Conservation (phyloP, 2,329 filamentous ascomycete genomes). For the Fusarium succisae region DNA sequence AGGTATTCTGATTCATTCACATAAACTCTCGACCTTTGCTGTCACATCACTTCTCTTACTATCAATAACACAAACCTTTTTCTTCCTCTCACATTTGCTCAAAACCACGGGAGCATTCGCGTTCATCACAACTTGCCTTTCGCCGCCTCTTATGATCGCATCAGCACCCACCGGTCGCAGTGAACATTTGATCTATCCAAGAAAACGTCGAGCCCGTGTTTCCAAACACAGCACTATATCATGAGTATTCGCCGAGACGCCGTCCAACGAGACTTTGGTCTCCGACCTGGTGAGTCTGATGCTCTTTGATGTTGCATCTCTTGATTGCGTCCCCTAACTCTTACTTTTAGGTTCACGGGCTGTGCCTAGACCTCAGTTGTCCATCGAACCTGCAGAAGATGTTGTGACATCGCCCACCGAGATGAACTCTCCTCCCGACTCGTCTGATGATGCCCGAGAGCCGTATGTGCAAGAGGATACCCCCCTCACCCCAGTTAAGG, state of each 20-base stretch:
- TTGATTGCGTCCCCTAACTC: background rate
- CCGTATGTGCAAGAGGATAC: background rate
- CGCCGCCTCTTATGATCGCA: background rate
- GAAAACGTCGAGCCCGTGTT: background rate
- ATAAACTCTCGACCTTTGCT: background rate
- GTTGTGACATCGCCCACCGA: background rate
- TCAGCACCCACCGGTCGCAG: background rate
- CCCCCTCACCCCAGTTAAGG: background rate
- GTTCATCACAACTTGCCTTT: background rate
- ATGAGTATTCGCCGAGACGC: slow-evolving; percentile 12
- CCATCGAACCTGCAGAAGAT: background rate
- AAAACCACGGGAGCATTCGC: background rate
- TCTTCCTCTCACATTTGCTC: background rate
- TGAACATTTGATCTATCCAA: background rate
- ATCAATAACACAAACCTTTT: background rate
- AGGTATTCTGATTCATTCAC: background rate
- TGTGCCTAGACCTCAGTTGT: background rate
- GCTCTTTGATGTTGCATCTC: background rate
- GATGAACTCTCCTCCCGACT: background rate
- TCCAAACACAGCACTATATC: background rate
- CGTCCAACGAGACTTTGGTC: slow-evolving; percentile 20
- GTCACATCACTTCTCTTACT: background rate
- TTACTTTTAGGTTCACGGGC: background rate
- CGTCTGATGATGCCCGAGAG: background rate
- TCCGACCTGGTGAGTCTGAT: slow-evolving; percentile 6